Conservation (phyloP, 495 filamentous ascomycete genomes). For the Neurospora africana region DNA sequence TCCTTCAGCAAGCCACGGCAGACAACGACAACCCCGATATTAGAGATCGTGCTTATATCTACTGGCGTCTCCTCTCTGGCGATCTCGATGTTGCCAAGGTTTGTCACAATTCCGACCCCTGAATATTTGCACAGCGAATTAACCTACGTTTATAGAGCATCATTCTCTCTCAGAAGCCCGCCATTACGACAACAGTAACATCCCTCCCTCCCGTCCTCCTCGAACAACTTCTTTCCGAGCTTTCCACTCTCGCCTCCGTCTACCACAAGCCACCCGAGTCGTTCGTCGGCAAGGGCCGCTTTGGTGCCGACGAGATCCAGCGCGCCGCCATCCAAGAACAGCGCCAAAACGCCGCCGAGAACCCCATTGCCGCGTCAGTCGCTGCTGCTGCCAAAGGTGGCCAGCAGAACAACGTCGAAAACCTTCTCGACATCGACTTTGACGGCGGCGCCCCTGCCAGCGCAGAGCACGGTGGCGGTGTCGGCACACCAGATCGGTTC, state of each 20-base stretch:
- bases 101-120: not conserved
- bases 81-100: slow-evolving; percentile 74
- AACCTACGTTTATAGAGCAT: slow-evolving; percentile 32
- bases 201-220: slow-evolving; percentile 84
- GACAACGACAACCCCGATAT: slow-evolving; percentile 98
- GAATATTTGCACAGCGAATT: not conserved
- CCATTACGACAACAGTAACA: slow-evolving; percentile 93
- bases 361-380: slow-evolving; percentile 80
- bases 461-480: slow-evolving; percentile 56
- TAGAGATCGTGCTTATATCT: slow-evolving; percentile 95
- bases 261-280: slow-evolving; percentile 97
- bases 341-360: slow-evolving; percentile 81
- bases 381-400: slow-evolving; percentile 53
- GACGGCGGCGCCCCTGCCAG: slow-evolving; percentile 88
- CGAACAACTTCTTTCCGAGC: slow-evolving; percentile 93
- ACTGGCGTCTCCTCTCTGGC: slow-evolving; percentile 94
- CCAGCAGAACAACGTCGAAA: slow-evolving; percentile 74
- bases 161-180: slow-evolving; percentile 94
- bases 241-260: slow-evolving; percentile 92
- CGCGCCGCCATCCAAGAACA: slow-evolving; percentile 94
- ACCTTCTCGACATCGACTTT: slow-evolving; percentile 95
- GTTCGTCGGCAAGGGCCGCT: slow-evolving; percentile 87
- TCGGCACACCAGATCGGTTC: slow-evolving; percentile 74
- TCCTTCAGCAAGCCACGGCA: slow-evolving; percentile 97
- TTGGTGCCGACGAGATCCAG: slow-evolving; percentile 85